A percentile compares a stretch with the other conserved stretches of the same genome.
These are phyloP conservation scores for Fusarium avenaceum DNA, from an alignment of 2,329 filamentous ascomycete genomes.

Conservation along the genomic window DNA sequence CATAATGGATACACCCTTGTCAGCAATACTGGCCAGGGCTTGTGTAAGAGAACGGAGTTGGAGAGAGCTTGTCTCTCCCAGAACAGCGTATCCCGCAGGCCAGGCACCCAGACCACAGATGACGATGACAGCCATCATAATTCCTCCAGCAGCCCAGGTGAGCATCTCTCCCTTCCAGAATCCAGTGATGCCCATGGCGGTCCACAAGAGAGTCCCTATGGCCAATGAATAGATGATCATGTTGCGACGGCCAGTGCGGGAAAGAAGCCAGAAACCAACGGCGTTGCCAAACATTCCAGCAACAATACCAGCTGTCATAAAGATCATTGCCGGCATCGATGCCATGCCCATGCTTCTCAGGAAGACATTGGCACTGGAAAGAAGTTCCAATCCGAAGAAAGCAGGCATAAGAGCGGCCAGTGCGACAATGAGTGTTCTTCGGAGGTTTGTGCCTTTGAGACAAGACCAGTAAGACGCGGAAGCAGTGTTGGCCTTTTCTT, in stretches of 20 bases:
- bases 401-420: slow-evolving; percentile 58
- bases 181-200: slow-evolving; percentile 54
- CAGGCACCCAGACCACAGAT: slow-evolving; percentile 58
- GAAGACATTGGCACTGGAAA: slow-evolving; percentile 59
- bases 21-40: slow-evolving; percentile 57
- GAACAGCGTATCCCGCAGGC: slow-evolving; percentile 58
- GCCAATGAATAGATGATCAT: slow-evolving; percentile 56
- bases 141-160: slow-evolving; percentile 29
- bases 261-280: slow-evolving; percentile 60
- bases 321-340: slow-evolving; percentile 54
- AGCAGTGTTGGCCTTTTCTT: slow-evolving; percentile 51
- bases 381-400: slow-evolving; percentile 60
- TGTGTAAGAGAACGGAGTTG: slow-evolving; percentile 49
- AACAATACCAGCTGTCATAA: slow-evolving; percentile 61
- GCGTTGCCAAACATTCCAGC: slow-evolving; percentile 61
- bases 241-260: slow-evolving; percentile 56
- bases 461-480: slow-evolving; percentile 57
- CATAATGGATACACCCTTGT: slow-evolving; percentile 54
- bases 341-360: slow-evolving; percentile 51
- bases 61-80: slow-evolving; percentile 50
- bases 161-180: slow-evolving; percentile 26
- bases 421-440: slow-evolving; percentile 55
- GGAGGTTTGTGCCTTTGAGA: slow-evolving; percentile 57
- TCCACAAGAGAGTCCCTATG: slow-evolving; percentile 56
- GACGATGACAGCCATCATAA: slow-evolving; percentile 58